phyloP scores from a whole-genome alignment of 2,329 filamentous ascomycete species.

The Cyclaneusma minus region DNA sequence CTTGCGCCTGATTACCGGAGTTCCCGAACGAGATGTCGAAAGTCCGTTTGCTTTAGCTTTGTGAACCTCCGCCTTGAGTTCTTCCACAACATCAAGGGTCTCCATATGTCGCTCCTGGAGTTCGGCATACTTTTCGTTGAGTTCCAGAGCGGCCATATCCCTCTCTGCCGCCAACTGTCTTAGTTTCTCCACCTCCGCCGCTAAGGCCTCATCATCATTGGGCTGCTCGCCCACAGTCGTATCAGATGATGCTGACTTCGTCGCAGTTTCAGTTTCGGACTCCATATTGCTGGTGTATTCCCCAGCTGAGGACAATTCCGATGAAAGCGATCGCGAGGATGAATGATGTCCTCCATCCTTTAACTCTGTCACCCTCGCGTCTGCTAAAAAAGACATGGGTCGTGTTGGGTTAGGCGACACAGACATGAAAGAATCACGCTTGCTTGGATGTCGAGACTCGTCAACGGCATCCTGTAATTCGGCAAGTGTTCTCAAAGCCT shows the following conservation, averaged over 20 bases:
- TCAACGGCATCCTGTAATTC: conserved; percentile 77
- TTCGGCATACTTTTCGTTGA: conserved; percentile 67
- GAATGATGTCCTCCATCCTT: conserved; percentile 53
- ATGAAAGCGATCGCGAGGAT: conserved; percentile 83
- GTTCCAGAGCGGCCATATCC: conserved; percentile 55
- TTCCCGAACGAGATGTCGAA: conserved; percentile 37
- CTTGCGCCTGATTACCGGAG: conserved; percentile 78
- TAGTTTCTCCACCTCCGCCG: conserved; percentile 55
- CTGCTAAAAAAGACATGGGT: conserved; percentile 74
- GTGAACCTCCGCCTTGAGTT: conserved; percentile 74
- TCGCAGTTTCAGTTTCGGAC: conserved; percentile 41
- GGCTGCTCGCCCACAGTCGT: conserved; percentile 4
- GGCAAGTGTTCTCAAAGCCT: conserved; percentile 66
- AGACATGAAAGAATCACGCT: conserved; percentile 41
- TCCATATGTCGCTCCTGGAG: conserved; percentile 71
- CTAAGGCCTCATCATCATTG: conserved; percentile 29
- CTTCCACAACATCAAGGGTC: conserved; percentile 73
- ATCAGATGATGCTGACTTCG: conserved; percentile 14
- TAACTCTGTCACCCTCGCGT: conserved; percentile 53
- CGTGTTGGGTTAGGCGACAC: conserved; percentile 30
- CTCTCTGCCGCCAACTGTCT: conserved; percentile 60
- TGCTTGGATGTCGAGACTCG: conserved; percentile 51
- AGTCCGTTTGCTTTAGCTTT: conserved; percentile 51
- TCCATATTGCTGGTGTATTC: conserved; percentile 54
- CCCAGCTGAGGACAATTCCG: conserved; percentile 80